phyloP scores from a whole-genome alignment of 352 stramenopile genomes.

The Globisporangium nagaii region DNA sequence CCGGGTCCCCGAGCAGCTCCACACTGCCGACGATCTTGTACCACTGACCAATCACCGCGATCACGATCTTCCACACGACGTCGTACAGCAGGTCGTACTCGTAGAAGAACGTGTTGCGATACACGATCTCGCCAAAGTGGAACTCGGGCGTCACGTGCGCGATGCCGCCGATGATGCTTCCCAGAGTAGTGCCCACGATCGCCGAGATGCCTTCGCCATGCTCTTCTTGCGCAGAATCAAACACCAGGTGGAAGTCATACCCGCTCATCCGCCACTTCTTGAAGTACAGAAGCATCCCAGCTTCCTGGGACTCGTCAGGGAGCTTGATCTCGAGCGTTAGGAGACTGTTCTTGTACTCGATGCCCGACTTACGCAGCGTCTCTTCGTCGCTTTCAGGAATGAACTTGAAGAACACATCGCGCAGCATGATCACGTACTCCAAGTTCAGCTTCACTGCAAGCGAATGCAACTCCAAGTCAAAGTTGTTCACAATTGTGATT shows the following conservation, averaged over 20 bases:
- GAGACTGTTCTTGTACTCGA: conserved; percentile 60
- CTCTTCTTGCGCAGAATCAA: conserved; percentile 79
- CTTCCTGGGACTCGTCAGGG: conserved; percentile 36
- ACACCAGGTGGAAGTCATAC: conserved; percentile 78
- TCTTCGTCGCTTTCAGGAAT: conserved; percentile 65
- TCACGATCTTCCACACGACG: conserved; percentile 67
- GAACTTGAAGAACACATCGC: conserved; percentile 73
- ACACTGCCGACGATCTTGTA: conserved; percentile 88
- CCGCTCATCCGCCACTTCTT: conserved; percentile 65
- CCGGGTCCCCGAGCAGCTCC: conserved; percentile 77
- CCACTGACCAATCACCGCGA: conserved; percentile 76
- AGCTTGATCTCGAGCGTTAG: conserved; percentile 43
- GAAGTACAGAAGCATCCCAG: conserved; percentile 79
- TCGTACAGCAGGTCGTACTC: conserved; percentile 79
- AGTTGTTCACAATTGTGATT: conserved; percentile 77
- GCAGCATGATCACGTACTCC: conserved; percentile 71
- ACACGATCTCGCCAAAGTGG: conserved; percentile 63
- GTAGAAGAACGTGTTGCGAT: conserved; percentile 81
- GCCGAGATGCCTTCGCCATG: conserved; percentile 71
- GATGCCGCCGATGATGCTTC: conserved; percentile 86
- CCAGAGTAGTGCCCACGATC: conserved; percentile 75
- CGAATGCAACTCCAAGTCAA: conserved; percentile 64
- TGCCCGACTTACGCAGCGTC: conserved; percentile 45
- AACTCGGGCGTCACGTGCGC: conserved; percentile 83
- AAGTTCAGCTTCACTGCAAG: conserved; percentile 74